Percentiles rank a stretch among this genome's conserved stretches.
phyloP scores from a whole-genome alignment of 2,329 filamentous ascomycete species.

The Epichloe amarillans region DNA sequence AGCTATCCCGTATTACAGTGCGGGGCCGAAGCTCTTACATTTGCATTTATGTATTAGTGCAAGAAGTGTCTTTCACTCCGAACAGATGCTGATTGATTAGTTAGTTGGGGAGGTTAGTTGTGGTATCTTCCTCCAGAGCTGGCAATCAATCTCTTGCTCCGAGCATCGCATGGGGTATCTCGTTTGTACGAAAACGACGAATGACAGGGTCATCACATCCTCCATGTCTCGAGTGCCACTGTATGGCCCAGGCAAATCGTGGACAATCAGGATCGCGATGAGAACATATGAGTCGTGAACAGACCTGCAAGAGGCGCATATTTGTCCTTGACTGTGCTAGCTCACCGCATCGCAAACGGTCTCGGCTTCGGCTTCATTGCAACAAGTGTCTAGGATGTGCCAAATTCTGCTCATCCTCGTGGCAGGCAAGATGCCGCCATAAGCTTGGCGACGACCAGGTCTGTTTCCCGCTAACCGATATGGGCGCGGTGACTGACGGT shows the following conservation, averaged over 20 bases:
- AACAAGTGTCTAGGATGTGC: background rate
- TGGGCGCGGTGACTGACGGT: background rate
- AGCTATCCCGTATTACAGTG: background rate
- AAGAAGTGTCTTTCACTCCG: background rate
- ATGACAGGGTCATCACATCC: background rate
- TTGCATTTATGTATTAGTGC: background rate
- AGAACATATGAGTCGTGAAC: too few relatives aligned
- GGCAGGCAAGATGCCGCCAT: constrained; percentile 1
- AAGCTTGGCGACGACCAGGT: constrained; percentile 5
- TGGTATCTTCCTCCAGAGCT: background rate
- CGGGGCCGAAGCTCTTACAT: background rate
- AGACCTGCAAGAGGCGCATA: background rate
- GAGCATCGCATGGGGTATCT: background rate
- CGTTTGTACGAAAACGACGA: background rate
- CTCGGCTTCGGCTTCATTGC: constrained; percentile 1
- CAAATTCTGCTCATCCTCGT: constrained; percentile 6
- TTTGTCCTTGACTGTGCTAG: constrained; percentile 1
- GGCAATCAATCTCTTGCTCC: background rate
- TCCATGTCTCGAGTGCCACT: background rate
- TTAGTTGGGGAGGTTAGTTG: background rate
- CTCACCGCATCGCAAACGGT: constrained; percentile 5
- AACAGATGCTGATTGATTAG: background rate
- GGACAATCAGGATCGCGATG: too few relatives aligned
- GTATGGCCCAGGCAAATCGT: too few relatives aligned
- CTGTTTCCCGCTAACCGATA: background rate